A percentile compares a stretch with the other conserved stretches of the same genome.
phyloP scores from a whole-genome alignment of 176 grass and related monocot species.

The Carex myosuroides region DNA sequence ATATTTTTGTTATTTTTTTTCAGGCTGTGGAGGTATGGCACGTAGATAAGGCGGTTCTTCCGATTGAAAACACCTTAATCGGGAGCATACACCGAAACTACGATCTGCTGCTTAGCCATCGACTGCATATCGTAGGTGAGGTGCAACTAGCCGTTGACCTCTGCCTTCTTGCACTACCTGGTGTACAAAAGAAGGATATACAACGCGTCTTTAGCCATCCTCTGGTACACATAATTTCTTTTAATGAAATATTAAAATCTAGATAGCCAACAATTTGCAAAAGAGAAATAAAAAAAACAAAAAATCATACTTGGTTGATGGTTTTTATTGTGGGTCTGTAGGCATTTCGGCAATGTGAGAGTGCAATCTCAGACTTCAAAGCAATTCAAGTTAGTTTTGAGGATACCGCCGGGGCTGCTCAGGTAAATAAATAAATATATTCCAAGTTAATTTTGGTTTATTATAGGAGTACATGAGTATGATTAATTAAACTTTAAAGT shows the following conservation, averaged over 20 bases:
- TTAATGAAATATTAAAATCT: background rate
- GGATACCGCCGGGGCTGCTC: conserved; percentile 36
- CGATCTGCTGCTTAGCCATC: conserved; percentile 48
- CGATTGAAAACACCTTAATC: conserved; percentile 52
- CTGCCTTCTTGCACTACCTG: conserved; percentile 51
- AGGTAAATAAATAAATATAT: conserved; percentile 30
- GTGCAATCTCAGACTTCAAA: conserved; percentile 31
- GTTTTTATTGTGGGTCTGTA: background rate
- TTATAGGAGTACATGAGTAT: background rate
- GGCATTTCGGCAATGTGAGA: conserved; percentile 54
- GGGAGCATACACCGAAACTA: conserved; percentile 63
- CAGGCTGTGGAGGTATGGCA: conserved; percentile 59
- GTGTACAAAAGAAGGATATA: conserved; percentile 30
- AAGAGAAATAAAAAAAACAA: background rate
- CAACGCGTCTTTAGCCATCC: conserved; percentile 46
- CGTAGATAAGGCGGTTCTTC: conserved; percentile 47
- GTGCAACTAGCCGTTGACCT: conserved; percentile 39
- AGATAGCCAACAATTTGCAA: background rate
- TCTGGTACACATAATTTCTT: conserved; percentile 24
- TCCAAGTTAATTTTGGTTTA: background rate
- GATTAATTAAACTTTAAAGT: background rate
- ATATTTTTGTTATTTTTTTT: conserved; percentile 6
- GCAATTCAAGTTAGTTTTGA: conserved; percentile 38
- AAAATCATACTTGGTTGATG: background rate
- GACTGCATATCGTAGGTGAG: conserved; percentile 56